Evolutionary conservation across 495 filamentous ascomycete species (phyloP).

Genomic region (Rhizodiscina lignyota): DNA sequence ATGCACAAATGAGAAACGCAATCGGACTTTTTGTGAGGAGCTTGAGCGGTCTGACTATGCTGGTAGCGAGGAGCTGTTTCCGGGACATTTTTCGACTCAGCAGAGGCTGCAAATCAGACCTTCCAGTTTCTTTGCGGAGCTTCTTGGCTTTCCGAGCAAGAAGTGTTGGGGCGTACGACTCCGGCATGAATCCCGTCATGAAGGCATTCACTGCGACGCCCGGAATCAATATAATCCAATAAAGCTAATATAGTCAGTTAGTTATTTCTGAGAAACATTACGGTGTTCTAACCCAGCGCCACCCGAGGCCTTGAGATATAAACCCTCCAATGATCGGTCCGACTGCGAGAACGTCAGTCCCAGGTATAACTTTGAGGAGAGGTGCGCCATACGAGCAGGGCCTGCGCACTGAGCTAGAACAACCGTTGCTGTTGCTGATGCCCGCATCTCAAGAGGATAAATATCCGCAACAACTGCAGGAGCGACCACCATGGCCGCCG

Average conservation of each 20-base stretch:
- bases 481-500: conserved; percentile 35
- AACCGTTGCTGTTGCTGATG: conserved; percentile 6
- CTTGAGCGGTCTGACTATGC: conserved; percentile 11
- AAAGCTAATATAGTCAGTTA: no score
- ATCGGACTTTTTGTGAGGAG: neutral
- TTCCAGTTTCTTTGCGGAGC: conserved; percentile 9
- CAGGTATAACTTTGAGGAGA: no score
- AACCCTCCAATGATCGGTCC: neutral
- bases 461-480: conserved; percentile 11
- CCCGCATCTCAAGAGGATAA: conserved; percentile 8
- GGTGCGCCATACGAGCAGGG: neutral
- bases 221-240: neutral
- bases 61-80: neutral
- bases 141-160: conserved; percentile 12
- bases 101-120: conserved; percentile 8
- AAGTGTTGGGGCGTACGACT: conserved; percentile 15
- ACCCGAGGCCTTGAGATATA: neutral
- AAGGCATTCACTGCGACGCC: conserved; percentile 6
- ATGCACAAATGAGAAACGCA: neutral
- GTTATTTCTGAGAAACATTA: no score
- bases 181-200: conserved; percentile 13
- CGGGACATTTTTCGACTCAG: conserved; percentile 3
- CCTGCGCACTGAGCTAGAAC: neutral
- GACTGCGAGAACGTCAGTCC: neutral
- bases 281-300: neutral